phyloP scores from a whole-genome alignment of 179 eudicot species.

The Beta corolliflora region DNA sequence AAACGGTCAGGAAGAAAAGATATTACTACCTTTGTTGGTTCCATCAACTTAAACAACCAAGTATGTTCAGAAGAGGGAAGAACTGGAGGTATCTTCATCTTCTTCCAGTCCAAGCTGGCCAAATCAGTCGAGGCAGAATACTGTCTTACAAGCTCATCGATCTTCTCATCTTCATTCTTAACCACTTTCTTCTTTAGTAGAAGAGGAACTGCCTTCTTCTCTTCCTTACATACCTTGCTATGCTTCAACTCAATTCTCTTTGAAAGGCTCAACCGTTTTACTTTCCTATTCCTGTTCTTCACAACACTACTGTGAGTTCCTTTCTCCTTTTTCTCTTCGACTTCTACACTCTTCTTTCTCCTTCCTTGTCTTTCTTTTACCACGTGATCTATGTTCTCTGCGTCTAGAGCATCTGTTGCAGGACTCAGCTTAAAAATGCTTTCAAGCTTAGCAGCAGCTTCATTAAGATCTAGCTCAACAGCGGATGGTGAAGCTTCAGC shows the following conservation, averaged over 20 bases:
- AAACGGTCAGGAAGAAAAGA: background rate
- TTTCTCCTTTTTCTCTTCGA: constrained; percentile 34
- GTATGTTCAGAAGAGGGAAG: constrained; percentile 88
- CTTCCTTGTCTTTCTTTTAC: constrained; percentile 36
- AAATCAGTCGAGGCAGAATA: constrained; percentile 70
- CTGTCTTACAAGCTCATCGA: constrained; percentile 67
- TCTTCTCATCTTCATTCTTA: constrained; percentile 52
- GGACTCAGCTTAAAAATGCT: constrained; percentile 73
- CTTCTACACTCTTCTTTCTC: constrained; percentile 44
- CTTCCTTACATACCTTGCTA: constrained; percentile 50
- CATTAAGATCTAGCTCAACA: constrained; percentile 67
- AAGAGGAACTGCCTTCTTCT: constrained; percentile 34
- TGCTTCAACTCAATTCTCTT: constrained; percentile 69
- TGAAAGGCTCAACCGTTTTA: constrained; percentile 64
- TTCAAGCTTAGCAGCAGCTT: constrained; percentile 92
- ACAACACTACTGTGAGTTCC: constrained; percentile 41
- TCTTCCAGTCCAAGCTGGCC: constrained; percentile 90
- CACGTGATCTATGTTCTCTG: constrained; percentile 34
- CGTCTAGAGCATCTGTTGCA: constrained; percentile 34
- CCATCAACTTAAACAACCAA: constrained; percentile 86
- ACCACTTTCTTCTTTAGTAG: constrained; percentile 29
- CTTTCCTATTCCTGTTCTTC: constrained; percentile 48
- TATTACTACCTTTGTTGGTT: constrained; percentile 84
- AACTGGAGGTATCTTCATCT: constrained; percentile 90
- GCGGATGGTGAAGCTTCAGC: constrained; percentile 48